Percentiles rank a stretch among this genome's conserved stretches.
phyloP scores from a whole-genome alignment of 2,329 filamentous ascomycete genomes.

The Cladosporium sp. region DNA sequence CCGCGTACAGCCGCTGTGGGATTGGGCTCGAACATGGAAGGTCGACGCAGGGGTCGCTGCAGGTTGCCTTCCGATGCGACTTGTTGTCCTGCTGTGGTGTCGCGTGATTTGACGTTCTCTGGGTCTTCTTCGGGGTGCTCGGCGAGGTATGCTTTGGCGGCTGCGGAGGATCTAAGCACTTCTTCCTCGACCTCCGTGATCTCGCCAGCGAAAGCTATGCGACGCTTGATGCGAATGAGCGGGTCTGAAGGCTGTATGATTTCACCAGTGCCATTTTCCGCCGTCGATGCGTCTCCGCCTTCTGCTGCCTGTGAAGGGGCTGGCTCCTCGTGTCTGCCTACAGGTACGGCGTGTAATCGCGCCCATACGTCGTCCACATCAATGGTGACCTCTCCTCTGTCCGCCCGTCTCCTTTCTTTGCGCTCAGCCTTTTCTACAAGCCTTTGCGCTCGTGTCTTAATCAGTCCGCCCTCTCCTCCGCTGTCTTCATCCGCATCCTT shows the following conservation, averaged over 20 bases:
- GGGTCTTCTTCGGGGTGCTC: slow-evolving; percentile 35
- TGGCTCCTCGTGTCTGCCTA: slow-evolving; percentile 19
- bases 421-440: slow-evolving; percentile 46
- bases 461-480: slow-evolving; percentile 47
- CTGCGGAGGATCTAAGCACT: slow-evolving; percentile 51
- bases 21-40: slow-evolving; percentile 49
- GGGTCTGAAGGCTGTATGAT: slow-evolving; percentile 33
- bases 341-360: slow-evolving; percentile 42
- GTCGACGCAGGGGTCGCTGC: slow-evolving; percentile 41
- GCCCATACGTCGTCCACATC: slow-evolving; percentile 54
- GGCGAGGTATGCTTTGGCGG: slow-evolving; percentile 50
- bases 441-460: slow-evolving; percentile 52
- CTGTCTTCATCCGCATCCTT: slow-evolving; percentile 35
- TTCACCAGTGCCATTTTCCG: neutral
- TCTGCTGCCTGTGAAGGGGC: slow-evolving; percentile 5
- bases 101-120: slow-evolving; percentile 22
- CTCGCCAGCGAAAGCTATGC: slow-evolving; percentile 56
- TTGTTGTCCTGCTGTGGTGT: slow-evolving; percentile 3
- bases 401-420: slow-evolving; percentile 42
- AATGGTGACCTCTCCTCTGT: slow-evolving; percentile 46
- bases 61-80: slow-evolving; percentile 24
- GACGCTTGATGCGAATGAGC: slow-evolving; percentile 52
- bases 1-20: slow-evolving; percentile 44
- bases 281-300: neutral
- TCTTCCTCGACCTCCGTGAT: slow-evolving; percentile 51